Base-by-base conservation (phyloP, 129 eudicot species). In the Erigeron canadensis region DNA sequence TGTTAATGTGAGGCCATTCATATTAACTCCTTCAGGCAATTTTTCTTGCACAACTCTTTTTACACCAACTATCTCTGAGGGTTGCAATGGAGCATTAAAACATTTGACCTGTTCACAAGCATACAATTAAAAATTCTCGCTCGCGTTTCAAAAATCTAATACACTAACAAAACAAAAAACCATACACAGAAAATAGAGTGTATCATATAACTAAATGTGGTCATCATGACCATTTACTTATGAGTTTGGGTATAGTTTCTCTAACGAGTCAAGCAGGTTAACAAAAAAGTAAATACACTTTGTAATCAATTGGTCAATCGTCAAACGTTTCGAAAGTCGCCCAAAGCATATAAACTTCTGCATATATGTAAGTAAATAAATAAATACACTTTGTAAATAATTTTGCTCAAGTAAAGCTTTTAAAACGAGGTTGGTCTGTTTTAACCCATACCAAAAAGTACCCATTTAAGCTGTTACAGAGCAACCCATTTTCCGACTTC, bases 41-140 rank as follows among this genome's bases (percentile, higher is more conserved):
- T 94, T 90, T 59, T 94, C 96, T 87, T 89, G 87, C 81, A 94
- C 98, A 79, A 89, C 93, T 85, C 93, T 87, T 82, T 89, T 94
- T 60, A 94, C 97, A 65, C 93, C 96, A 47, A 77, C 90, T 69
- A 94, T 84, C 82, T 94, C 98, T 57, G 97, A 84, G 54, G 97
- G 90, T 75, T 89, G 98, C 64, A 94, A 71, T n/a, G 98, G 98
- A 62, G 98, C 97, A 79, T 84, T 89, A 78, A 94, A 94, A 81
- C 98, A 94, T 70, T 82, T 94, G 68, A 94, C 97, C 98, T 94
- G 82, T 74, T 70, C 43, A 59, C 18, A 69, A 59, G 50, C 60
- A 81, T 65, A 70, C 9, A 57, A 34, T 28, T 13, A 51, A 10
- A 40, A 45, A 37, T 46, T 59, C 50, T 37, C 12, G 6, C n/a